A percentile compares a stretch with the other conserved stretches of the same genome.
Evolutionary conservation across 352 stramenopile genomes (phyloP).

Genomic region (Phytopythium oedochilum): DNA sequence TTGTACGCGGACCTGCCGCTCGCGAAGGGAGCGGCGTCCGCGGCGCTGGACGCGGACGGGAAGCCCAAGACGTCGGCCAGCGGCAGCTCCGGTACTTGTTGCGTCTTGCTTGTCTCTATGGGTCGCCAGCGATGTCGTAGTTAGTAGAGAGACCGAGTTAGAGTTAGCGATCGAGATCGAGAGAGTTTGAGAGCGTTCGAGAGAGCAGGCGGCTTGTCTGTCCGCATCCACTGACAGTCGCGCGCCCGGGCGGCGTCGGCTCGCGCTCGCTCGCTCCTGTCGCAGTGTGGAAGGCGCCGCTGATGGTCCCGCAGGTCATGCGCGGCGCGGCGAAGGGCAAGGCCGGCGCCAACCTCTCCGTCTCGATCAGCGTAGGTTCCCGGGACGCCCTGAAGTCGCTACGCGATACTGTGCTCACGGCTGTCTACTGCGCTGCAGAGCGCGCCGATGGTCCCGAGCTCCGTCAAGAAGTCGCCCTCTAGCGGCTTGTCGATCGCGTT

Average conservation of each 20-base stretch:
- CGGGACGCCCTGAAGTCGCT: not conserved
- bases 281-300: conserved; percentile 50
- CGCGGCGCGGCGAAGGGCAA: conserved; percentile 27
- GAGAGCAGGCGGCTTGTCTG: too few relatives aligned
- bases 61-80: conserved; percentile 36
- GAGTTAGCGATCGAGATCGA: too few relatives aligned
- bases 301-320: conserved; percentile 46
- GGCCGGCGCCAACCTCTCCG: conserved; percentile 5
- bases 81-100: conserved; percentile 21
- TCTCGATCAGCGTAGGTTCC: conserved; percentile 22
- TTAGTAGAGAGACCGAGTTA: too few relatives aligned
- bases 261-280: not conserved
- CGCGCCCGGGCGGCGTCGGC: not conserved
- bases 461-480: conserved; percentile 23
- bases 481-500: conserved; percentile 47
- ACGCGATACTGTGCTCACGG: not conserved
- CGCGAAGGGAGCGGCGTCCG: conserved; percentile 49
- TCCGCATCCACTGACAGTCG: not conserved
- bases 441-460: conserved; percentile 41
- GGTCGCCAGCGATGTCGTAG: not conserved
- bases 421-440: conserved; percentile 15
- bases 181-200: not conserved
- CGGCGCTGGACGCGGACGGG: conserved; percentile 39
- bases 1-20: conserved; percentile 74
- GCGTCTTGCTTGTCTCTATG: not conserved